Base-by-base conservation (phyloP, 139 green algal genomes). In the Deuterostichococcus epilithicus region DNA sequence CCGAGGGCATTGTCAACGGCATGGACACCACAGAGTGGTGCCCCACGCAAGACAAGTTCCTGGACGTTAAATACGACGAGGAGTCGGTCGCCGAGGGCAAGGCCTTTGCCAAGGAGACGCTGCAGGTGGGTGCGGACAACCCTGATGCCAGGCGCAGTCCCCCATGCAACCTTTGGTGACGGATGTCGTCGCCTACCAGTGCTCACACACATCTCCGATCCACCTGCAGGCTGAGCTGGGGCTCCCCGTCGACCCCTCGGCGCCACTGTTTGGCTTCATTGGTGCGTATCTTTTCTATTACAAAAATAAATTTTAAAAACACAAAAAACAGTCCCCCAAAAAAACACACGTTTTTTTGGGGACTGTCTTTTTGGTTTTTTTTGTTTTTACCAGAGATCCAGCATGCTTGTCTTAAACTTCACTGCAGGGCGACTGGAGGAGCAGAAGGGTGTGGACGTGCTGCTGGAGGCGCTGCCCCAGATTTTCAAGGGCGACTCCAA, bases 391-490 rank as follows among this genome's bases (percentile, higher is more conserved):
- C n/a, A n/a, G n/a, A n/a, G n/a, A n/a, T n/a, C n/a, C n/a, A n/a
- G n/a, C n/a, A n/a, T n/a, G n/a, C n/a, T n/a, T n/a, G n/a, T n/a
- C n/a, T n/a, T n/a, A n/a, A n/a, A n/a, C n/a, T n/a, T n/a, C n/a
- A n/a, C n/a, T 13, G 42, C 42, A 52, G 42, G 94, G 33, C 87
- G 94, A 32, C 90, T 99, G 74, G 94, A 98, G 87, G 95, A 99
- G 91, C 95, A 99, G 89, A 99, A 99, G 86, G 96, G 96, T 60
- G 94, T 97, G 72, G 96, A 99, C 86, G 97, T 99, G 83, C 84
- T 99, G 74, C 79, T 97, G 47, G 87, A 86, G 52, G 94, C 94
- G 33, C 78, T 98, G 60, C 87, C 89, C 59, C 89, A 96, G 80
- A 85, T 97, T 60, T 66, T 93, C 34, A 81, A 89, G 72, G 44